Evolutionary conservation across 495 filamentous ascomycete genomes (phyloP).

Genomic region (Pseudotulostoma volvatum): DNA sequence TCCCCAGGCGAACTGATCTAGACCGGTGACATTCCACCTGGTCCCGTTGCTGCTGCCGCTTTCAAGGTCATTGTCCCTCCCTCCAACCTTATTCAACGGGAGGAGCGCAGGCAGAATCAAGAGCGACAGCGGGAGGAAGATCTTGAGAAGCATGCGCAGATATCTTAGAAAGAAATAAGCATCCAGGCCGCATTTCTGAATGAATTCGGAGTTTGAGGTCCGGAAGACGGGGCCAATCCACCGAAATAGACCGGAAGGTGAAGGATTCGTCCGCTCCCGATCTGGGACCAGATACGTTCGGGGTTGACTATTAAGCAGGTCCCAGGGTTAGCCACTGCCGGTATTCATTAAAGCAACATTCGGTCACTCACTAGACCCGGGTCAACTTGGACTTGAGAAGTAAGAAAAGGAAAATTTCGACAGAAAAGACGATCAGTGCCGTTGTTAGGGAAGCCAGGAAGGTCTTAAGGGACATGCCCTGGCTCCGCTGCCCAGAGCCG

Average conservation of each 20-base stretch:
- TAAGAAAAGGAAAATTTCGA: conserved; percentile 62
- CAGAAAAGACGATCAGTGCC: conserved; percentile 57
- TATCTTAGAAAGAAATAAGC: conserved; percentile 97
- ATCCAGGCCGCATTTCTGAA: conserved; percentile 88
- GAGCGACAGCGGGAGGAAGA: conserved; percentile 67
- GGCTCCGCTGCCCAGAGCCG: conserved; percentile 26
- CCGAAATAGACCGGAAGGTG: conserved; percentile 50
- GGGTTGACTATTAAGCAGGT: conserved; percentile 41
- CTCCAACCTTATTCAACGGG: conserved; percentile 62
- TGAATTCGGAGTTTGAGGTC: conserved; percentile 72
- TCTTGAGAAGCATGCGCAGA: conserved; percentile 79
- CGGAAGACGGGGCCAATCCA: conserved; percentile 58
- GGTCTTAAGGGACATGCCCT: conserved; percentile 32
- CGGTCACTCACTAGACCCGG: conserved; percentile 59
- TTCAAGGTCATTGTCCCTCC: conserved; percentile 39
- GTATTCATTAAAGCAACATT: background rate
- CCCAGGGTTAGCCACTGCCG: background rate
- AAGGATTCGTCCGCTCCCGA: conserved; percentile 59
- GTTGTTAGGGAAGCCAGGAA: conserved; percentile 64
- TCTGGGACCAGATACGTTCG: conserved; percentile 86
- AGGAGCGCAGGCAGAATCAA: conserved; percentile 74
- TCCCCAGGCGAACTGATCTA: conserved; percentile 79
- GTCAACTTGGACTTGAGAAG: conserved; percentile 61
- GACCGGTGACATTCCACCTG: conserved; percentile 40
- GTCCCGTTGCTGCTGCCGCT: conserved; percentile 22